Evolutionary conservation across 345 rosid genomes (phyloP).

Genomic region (Eucalyptus guilfoylei): DNA sequence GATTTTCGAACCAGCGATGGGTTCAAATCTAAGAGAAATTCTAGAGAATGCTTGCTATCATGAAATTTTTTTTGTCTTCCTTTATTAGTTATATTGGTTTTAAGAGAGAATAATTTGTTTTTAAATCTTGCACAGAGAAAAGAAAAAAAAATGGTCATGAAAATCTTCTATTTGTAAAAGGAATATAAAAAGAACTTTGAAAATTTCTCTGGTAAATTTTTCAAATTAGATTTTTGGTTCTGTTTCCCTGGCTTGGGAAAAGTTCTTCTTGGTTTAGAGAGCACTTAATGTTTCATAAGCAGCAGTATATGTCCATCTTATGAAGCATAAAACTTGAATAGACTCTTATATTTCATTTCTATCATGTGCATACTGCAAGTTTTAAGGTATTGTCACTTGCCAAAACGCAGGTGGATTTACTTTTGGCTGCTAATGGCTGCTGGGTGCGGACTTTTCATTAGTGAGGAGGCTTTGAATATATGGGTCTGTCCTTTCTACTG

Average conservation of each 20-base stretch:
- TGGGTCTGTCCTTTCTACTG: slow-evolving; percentile 75
- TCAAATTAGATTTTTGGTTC: background rate
- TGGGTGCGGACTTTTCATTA: slow-evolving; percentile 72
- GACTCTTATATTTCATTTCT: background rate
- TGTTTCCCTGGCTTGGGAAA: background rate
- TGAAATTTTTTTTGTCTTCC: background rate
- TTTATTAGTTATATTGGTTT: background rate
- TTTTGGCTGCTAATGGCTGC: slow-evolving; percentile 97
- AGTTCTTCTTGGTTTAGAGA: background rate
- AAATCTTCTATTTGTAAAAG: background rate
- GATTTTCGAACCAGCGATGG: background rate
- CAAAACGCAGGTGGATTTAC: slow-evolving; percentile 66
- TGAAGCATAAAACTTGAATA: background rate
- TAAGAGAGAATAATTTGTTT: background rate
- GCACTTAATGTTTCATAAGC: background rate
- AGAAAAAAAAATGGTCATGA: background rate
- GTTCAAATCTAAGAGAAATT: background rate
- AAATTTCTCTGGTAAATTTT: background rate
- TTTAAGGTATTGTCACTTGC: background rate
- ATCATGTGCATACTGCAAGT: background rate
- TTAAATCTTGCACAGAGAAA: background rate
- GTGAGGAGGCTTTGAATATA: slow-evolving; percentile 89
- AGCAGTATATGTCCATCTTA: background rate
- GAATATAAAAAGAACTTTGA: background rate
- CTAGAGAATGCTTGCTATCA: background rate